Conservation (phyloP, 257 asterid species). For the Capsicum pubescens region DNA sequence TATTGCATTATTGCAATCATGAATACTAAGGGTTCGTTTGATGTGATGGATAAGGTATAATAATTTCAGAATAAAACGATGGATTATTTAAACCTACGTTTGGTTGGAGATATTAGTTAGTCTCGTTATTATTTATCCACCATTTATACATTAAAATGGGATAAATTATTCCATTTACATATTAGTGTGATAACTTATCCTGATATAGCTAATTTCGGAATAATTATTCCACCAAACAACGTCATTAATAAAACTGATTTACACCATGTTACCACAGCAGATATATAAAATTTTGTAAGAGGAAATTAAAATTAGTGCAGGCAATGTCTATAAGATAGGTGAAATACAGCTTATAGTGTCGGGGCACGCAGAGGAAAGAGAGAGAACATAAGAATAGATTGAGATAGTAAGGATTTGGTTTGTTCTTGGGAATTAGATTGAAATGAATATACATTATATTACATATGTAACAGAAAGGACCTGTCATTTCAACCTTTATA, state of each 20-base stretch:
- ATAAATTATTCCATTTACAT: too few relatives aligned
- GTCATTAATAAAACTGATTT: too few relatives aligned
- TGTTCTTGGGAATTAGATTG: slow-evolving; percentile 27
- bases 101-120: too few relatives aligned
- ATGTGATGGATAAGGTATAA: too few relatives aligned
- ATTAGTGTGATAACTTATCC: too few relatives aligned
- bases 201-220: too few relatives aligned
- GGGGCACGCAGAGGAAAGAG: slow-evolving; percentile 33
- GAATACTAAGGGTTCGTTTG: too few relatives aligned
- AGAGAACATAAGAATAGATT: slow-evolving; percentile 18
- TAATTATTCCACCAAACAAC: too few relatives aligned
- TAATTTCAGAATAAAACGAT: too few relatives aligned
- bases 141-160: too few relatives aligned
- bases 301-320: slow-evolving; percentile 26
- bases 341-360: slow-evolving; percentile 44
- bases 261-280: neutral
- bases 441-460: slow-evolving; percentile 6
- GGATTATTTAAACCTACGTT: too few relatives aligned
- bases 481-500: slow-evolving; percentile 48
- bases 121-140: too few relatives aligned
- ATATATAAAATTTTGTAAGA: neutral
- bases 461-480: slow-evolving; percentile 38
- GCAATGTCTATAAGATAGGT: slow-evolving; percentile 29
- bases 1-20: neutral
- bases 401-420: slow-evolving; percentile 40